Conservation (phyloP, 345 rosid species). For the Rubroshorea leprosula region DNA sequence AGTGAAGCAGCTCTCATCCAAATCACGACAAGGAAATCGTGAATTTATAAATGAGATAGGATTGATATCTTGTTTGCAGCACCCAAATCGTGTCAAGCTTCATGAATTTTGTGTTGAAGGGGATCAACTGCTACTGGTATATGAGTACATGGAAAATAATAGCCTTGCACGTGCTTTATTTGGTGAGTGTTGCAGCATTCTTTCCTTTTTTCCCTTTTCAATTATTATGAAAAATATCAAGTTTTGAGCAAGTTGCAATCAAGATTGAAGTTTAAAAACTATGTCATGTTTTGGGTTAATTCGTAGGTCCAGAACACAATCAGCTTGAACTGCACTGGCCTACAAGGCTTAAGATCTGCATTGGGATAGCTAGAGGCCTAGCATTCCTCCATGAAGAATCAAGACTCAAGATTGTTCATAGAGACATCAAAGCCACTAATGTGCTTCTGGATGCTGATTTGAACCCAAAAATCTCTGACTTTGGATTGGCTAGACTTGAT, state of each 20-base stretch:
- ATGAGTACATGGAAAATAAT: slow-evolving; percentile 44
- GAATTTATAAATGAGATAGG: slow-evolving; percentile 40
- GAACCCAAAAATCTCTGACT: slow-evolving; percentile 60
- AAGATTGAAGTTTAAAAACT: too few relatives aligned
- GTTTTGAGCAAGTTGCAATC: too few relatives aligned
- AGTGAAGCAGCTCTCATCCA: slow-evolving; percentile 36
- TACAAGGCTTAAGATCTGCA: slow-evolving; percentile 38
- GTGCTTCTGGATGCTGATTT: slow-evolving; percentile 40
- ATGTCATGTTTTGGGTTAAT: slow-evolving; percentile 13
- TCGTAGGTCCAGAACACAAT: slow-evolving; percentile 28
- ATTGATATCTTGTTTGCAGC: slow-evolving; percentile 35
- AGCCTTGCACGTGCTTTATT: slow-evolving; percentile 29
- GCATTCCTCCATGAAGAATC: slow-evolving; percentile 61
- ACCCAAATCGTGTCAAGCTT: slow-evolving; percentile 40
- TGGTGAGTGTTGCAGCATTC: slow-evolving; percentile 16
- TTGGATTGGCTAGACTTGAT: slow-evolving; percentile 56
- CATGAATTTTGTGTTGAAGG: slow-evolving; percentile 37
- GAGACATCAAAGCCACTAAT: slow-evolving; percentile 64
- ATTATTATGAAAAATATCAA: background rate
- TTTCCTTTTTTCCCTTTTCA: background rate
- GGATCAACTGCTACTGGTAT: slow-evolving; percentile 31
- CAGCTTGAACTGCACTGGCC: slow-evolving; percentile 44
- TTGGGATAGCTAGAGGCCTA: slow-evolving; percentile 56
- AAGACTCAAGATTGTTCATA: slow-evolving; percentile 49
- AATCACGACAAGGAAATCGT: slow-evolving; percentile 38